Percentiles rank a stretch among this genome's conserved stretches.
phyloP scores from a whole-genome alignment of 306 rosid species.

The Hylodesmum podocarpum region DNA sequence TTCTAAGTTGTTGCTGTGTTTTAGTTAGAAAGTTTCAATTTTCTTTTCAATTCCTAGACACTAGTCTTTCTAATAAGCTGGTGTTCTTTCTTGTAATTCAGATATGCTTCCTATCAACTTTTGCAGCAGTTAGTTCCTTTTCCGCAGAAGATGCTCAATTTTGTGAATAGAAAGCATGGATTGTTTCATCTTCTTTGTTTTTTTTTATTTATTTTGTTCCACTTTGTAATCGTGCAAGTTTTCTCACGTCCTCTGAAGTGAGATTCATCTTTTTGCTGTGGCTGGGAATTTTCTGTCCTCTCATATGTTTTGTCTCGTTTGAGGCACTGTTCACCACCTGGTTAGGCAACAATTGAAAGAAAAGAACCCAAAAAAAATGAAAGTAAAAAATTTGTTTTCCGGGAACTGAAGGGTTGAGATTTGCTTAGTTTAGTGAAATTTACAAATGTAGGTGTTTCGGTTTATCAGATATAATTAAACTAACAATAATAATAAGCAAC shows the following conservation, averaged over 20 bases:
- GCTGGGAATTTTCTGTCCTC: not conserved
- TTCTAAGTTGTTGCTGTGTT: constrained; percentile 40
- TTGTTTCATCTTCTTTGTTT: constrained; percentile 14
- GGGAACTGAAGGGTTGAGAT: not conserved
- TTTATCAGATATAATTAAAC: not conserved
- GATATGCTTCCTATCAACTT: constrained; percentile 43
- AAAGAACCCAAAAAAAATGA: not conserved
- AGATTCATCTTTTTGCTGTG: not conserved
- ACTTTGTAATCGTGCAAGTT: not conserved
- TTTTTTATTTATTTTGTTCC: not conserved
- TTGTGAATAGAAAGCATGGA: constrained; percentile 45
- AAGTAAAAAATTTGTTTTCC: not conserved
- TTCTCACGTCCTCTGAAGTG: not conserved
- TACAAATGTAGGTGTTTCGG: not conserved
- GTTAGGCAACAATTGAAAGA: not conserved
- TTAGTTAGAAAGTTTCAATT: constrained; percentile 45
- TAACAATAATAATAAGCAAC: not conserved
- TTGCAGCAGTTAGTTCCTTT: constrained; percentile 22
- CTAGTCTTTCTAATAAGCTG: constrained; percentile 62
- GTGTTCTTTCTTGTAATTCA: constrained; percentile 48
- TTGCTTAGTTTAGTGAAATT: not conserved
- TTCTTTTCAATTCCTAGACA: constrained; percentile 46
- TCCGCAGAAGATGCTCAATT: constrained; percentile 32
- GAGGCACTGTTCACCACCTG: not conserved
- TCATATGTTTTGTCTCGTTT: not conserved